These are phyloP conservation scores for Euphorbia schlechtendalii DNA, from an alignment of 441 rosid genomes.

Conservation along the genomic window DNA sequence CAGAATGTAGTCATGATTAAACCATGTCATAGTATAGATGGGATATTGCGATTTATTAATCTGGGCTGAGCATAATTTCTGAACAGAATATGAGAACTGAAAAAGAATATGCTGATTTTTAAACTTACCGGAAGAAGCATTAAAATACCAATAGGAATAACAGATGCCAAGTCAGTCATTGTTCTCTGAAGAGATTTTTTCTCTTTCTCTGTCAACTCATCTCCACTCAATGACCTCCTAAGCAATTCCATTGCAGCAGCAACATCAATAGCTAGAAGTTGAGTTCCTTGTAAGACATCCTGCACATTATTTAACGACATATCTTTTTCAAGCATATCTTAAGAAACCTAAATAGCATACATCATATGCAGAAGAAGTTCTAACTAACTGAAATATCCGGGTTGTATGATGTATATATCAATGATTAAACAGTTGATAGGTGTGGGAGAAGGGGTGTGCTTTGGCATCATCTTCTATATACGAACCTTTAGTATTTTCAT, in stretches of 20 bases:
- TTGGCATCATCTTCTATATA: not conserved
- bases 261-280: slow-evolving; percentile 88
- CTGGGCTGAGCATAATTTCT: not conserved
- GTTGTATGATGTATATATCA: not conserved
- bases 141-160: slow-evolving; percentile 83
- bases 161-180: slow-evolving; percentile 86
- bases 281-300: slow-evolving; percentile 99
- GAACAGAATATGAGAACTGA: not conserved
- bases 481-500: not conserved
- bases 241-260: slow-evolving; percentile 79
- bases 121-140: slow-evolving; percentile 98
- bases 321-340: slow-evolving; percentile 4
- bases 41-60: not conserved
- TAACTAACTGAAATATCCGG: not conserved
- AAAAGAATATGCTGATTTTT: slow-evolving; percentile 3
- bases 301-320: slow-evolving; percentile 29
- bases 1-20: slow-evolving; percentile 3
- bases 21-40: not conserved
- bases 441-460: not conserved
- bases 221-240: slow-evolving; percentile 69
- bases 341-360: slow-evolving; percentile 6
- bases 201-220: slow-evolving; percentile 85
- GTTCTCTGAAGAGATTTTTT: slow-evolving; percentile 80
- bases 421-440: not conserved
- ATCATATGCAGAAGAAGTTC: not conserved